Percentiles rank a stretch among this genome's conserved stretches.
These are phyloP conservation scores for Daldinia bambusicola DNA, from an alignment of 495 filamentous ascomycete species.

Conservation along the genomic window DNA sequence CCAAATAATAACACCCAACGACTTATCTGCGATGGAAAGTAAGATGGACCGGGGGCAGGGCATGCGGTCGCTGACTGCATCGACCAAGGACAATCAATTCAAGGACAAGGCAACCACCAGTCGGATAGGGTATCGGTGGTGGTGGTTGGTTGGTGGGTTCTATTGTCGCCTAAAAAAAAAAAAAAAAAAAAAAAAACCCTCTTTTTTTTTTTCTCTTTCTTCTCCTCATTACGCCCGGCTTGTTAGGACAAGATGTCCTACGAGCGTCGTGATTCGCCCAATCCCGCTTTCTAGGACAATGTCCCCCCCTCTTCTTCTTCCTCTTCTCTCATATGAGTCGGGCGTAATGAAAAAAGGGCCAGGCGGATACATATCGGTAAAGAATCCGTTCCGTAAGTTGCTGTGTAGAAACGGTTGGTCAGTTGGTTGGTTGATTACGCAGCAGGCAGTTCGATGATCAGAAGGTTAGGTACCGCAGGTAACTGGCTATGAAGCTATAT, in stretches of 20 bases:
- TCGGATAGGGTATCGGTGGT: background rate
- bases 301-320: no score
- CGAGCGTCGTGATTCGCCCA: background rate
- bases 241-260: constrained; percentile 4
- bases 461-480: no score
- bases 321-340: background rate
- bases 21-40: background rate
- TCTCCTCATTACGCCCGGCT: background rate
- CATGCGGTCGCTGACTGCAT: background rate
- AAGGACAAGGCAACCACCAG: constrained; percentile 5
- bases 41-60: background rate
- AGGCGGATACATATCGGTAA: background rate
- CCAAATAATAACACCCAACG: background rate
- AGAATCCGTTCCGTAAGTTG: no score
- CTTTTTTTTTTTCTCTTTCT: background rate
- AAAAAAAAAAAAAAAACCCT: no score
- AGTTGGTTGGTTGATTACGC: no score
- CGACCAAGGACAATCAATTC: background rate
- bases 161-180: no score
- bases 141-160: background rate
- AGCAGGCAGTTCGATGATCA: no score
- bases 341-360: background rate
- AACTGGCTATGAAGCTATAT: no score
- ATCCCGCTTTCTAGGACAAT: background rate
- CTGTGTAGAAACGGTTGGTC: no score